Evolutionary conservation across 208 protist genomes (phyloP), one percentile per base, ranked within the genome.

Genomic region (Leishmania tropica): DNA sequence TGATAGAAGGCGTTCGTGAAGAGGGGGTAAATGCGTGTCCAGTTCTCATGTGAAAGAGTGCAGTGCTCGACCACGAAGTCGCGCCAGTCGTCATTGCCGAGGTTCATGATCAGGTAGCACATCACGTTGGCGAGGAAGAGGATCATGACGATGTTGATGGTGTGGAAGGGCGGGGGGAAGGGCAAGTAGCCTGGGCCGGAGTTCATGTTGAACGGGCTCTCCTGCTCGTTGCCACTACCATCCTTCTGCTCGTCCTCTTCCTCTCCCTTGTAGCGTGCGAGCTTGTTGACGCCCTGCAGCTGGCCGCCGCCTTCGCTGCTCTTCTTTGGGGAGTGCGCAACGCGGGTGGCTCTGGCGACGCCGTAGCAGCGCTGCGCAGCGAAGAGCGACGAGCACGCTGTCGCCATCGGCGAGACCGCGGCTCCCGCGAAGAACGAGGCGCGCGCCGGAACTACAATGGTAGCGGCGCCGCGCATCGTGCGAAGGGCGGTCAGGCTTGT

Each of bases 61-160:
- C 94, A 96, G 88, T 97, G 93, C 81, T 96, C 93, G 5, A 97
- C 91, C 8, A 97, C 84, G 67, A 95, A 96, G 78, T 97, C 94
- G 45, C 92, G 88, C 76, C 89, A 75, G 81, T 97, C 90, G 83
- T 96, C 92, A 73, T 79, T 96, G 78, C 89, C 89, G 45, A 91
- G 93, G 83, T 86, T 89, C 94, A 97, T 96, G 76, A 94, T 65
- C 4, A 92, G 45, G 84, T 97, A 97, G 81, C 81, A 91, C n/a
- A 96, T 73, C 19, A 94, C 80, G 67, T 97, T 97, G 31, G 88
- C 88, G 42, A 95, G 31, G 71, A 97, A 89, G 40, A 97, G 88
- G 17, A 97, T 56, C 93, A 96, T 96, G 45, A 96, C 87, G 62
- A 96, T 88, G 88, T 97, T 97, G 79, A 97, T 81, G 75, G 94